Base-by-base conservation (phyloP, 2,329 filamentous ascomycete species). In the Epicoccum nigrum region DNA sequence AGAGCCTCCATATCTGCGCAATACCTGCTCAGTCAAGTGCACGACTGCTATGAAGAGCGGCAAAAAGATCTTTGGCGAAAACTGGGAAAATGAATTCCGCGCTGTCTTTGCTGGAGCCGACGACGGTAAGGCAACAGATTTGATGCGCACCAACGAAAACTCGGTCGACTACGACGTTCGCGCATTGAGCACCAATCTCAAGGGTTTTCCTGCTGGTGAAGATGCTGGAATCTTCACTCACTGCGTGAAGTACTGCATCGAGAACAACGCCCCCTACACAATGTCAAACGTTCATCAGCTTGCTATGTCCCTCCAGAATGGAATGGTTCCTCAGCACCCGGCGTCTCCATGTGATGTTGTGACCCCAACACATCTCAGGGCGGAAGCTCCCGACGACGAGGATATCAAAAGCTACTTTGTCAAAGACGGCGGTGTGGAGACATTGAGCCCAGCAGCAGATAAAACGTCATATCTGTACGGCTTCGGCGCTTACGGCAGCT, bases 11-110 rank as follows among this genome's bases (percentile, higher is more conserved):
- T 72, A 69, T 20, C 54, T 69, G 1, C 59, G 62, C 1, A 72
- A 72, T 32, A 70, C 69, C 0, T 62, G 58, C 32, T 63, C 61
- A 0, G 66, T 70, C 1, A 71, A 69, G 38, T 69, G 63, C 41
- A 65, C 57, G 0, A 64, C 58, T 0, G 62, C 65, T 0, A 56
- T 69, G 20, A 65, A 62, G 37, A 52, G 50, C 1, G 65, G 64
- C 1, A 44, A 25, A 2, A 45, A 56, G 19, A 25, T 25, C 4
- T 63, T 42, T n/a, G 64, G 63, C 3, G 33, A 45, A 0, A 30
- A 58, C 0, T 69, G 66, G 65, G 55, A 63, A 7, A 43, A 25
- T 0, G 9, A 49, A 0, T 20, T 47, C 3, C 41, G 54, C 4
- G 33, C 23, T 0, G 37, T 38, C 1, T 64, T 70, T 31, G 11